Base-by-base conservation (phyloP, 495 filamentous ascomycete species). In the Aspergillus olivimuriae region DNA sequence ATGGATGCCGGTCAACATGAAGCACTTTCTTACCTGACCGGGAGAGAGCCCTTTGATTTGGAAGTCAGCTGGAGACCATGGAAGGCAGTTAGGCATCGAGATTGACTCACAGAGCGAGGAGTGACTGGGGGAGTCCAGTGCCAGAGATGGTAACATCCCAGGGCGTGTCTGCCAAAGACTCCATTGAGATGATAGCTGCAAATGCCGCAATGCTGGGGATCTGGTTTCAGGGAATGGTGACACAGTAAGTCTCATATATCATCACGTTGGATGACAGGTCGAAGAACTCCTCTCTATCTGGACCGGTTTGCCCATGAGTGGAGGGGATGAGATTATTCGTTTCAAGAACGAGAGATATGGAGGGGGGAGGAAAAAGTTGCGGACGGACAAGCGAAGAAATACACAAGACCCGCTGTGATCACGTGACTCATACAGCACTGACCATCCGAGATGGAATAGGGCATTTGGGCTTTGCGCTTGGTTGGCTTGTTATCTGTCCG, bases 61-160 rank as follows among this genome's bases (percentile, higher is more conserved):
- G 24, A 28, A 77, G 81, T 57, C 53, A 76, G 82, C 74, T 81
- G 75, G 18, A 43, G 34, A 50, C 56, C 57, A n/a, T n/a, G n/a
- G n/a, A n/a, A n/a, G n/a, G n/a, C n/a, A n/a, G n/a, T n/a, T 31
- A 47, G 34, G 43, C 21, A 50, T 53, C 42, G 41, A 46, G 36
- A 39, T 33, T 37, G 65, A 70, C 86, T 74, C 78, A 98, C 92
- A 95, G 72, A 48, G 92, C 91, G 50, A 98, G 78, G 41, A 98
- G 81, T 34, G 90, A 96, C 62, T 95, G 86, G 52, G 81, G 76
- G 50, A 97, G 62, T 37, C 89, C 92, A 39, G 92, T 98, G 50
- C 94, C 94, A 48, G 80, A 76, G 49, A 98, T 87, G 44, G 92
- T 72, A 53, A 94, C 81, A 70, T 98, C 92, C 94, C 94, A 98